Percentiles rank a stretch among this genome's conserved stretches.
These are phyloP conservation scores for Lachnellula subtilissima DNA, from an alignment of 2,329 filamentous ascomycete genomes.

Conservation along the genomic window DNA sequence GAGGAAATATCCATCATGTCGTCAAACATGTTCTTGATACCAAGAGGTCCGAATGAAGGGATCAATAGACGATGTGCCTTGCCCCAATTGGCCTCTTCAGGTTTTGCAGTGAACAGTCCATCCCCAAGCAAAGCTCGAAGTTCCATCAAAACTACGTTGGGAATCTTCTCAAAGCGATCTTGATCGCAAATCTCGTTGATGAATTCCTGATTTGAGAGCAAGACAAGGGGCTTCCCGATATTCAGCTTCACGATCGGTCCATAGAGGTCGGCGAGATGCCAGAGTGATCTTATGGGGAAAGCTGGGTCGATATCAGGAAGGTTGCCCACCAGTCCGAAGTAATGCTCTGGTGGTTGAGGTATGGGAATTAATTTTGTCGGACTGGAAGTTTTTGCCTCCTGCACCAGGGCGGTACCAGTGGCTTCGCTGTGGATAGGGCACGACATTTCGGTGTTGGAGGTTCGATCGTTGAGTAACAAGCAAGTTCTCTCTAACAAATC, in stretches of 20 bases:
- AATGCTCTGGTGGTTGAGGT: neutral
- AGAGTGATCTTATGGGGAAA: neutral
- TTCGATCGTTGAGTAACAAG: too few relatives aligned
- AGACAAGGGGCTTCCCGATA: neutral
- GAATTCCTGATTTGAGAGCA: neutral
- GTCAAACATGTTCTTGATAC: neutral
- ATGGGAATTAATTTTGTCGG: neutral
- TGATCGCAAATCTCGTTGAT: neutral
- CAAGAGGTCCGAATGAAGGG: neutral
- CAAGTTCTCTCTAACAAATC: too few relatives aligned
- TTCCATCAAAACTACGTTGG: neutral
- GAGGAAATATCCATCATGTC: neutral
- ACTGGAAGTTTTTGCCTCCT: too few relatives aligned
- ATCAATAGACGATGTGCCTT: neutral
- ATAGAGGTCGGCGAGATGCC: neutral
- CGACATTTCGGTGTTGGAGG: too few relatives aligned
- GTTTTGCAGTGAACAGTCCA: neutral
- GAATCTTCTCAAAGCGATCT: neutral
- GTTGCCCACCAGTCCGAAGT: neutral
- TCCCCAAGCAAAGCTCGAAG: neutral
- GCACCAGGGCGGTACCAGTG: too few relatives aligned
- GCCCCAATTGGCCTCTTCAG: neutral
- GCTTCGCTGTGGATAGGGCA: too few relatives aligned
- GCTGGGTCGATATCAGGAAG: neutral
- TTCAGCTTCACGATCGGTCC: neutral